Base-by-base conservation (phyloP, 441 rosid genomes). In the Raphanus hybrid region DNA sequence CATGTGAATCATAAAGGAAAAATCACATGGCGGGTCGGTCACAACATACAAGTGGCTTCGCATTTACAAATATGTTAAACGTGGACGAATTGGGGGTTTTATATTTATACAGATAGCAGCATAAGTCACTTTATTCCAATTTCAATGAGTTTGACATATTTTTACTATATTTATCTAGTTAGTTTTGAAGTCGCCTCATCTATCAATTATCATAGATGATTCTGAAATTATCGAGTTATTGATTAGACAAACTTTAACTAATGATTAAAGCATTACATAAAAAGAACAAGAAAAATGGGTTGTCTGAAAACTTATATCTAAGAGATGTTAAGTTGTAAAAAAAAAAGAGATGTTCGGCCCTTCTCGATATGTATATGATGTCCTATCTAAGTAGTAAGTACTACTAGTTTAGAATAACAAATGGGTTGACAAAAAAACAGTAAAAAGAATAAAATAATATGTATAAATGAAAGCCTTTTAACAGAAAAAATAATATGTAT, bases 21-120 rank as follows among this genome's bases (percentile, higher is more conserved):
- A 61, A 60, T 39, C 95, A 90, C 95, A 83, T 92, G 97, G 77
- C 84, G 69, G 87, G 95, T 89, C 91, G 90, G 89, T 82, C 85
- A 85, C 83, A 79, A 58, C 66, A 63, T 74, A 29, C 71, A 78
- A 78, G 70, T 73, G 43, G 78, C 45, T 72, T 20, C 57, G 3
- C 69, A 41, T 67, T 52, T 78, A 54, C 26, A 8, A 54, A 54
- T 54, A 54, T 54, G 59, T 54, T 41, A 68, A 78, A 78, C 78
- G 75, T 78, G 78, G 26, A 73, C 3, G 66, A 68, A 62, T 78
- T 68, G 60, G 1, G 3, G 1, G 3, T 0, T 45, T 61, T 18
- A 18, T 18, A 18, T 18, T 18, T 18, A 18, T 18, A 18, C 20
- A 18, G 20, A 18, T 0, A 18, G 20, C 20, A 18, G 75, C 45